Conservation (phyloP, 306 rosid species). For the Inga oerstediana region DNA sequence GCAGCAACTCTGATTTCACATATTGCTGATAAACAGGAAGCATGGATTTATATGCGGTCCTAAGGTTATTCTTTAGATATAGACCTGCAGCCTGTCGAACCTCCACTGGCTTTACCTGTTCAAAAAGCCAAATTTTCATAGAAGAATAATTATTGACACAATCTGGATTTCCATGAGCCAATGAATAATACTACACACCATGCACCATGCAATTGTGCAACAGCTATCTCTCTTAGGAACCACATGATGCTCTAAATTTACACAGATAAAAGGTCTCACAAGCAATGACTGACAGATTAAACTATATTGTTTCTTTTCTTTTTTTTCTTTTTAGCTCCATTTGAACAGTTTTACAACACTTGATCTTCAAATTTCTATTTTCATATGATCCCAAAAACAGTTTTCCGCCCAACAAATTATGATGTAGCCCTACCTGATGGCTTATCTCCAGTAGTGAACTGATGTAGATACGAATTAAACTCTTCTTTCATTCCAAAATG, state of each 20-base stretch:
- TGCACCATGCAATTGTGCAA: background rate
- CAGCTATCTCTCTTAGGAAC: background rate
- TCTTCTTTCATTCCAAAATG: background rate
- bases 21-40: slow-evolving; percentile 75
- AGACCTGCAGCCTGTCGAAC: slow-evolving; percentile 98
- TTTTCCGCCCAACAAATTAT: background rate
- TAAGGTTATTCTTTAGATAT: slow-evolving; percentile 87
- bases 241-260: slow-evolving; percentile 1
- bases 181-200: background rate
- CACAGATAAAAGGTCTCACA: slow-evolving; percentile 14
- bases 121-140: slow-evolving; percentile 32
- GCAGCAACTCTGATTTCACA: slow-evolving; percentile 92
- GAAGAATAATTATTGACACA: slow-evolving; percentile 15
- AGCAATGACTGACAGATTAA: background rate
- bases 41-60: slow-evolving; percentile 61
- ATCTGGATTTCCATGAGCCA: slow-evolving; percentile 16
- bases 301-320: background rate
- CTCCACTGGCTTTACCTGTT: slow-evolving; percentile 85
- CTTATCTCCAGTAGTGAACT: background rate
- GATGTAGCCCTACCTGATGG: background rate
- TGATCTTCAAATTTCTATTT: background rate
- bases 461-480: background rate
- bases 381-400: background rate
- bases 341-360: slow-evolving; percentile 1
- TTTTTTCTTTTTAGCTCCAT: background rate